Evolutionary conservation across 306 rosid genomes (phyloP).

Genomic region (Rosa multiflora): DNA sequence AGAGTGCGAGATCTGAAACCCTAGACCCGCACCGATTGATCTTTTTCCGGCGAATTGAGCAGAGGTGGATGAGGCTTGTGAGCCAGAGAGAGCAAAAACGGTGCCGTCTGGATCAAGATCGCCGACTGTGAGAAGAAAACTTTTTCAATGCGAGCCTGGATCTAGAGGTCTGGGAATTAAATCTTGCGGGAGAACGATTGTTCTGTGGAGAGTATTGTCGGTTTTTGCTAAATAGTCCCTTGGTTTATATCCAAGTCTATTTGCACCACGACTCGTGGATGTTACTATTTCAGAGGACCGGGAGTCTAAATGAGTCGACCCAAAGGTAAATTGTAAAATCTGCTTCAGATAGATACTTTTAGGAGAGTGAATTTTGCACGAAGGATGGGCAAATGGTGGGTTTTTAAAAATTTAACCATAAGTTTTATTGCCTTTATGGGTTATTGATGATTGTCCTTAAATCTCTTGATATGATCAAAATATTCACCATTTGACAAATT

Average conservation of each 20-base stretch:
- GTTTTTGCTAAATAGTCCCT: constrained; percentile 7
- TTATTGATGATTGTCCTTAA: too few relatives aligned
- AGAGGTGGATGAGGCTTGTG: constrained; percentile 2
- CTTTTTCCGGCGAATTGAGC: neutral
- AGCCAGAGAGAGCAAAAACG: constrained; percentile 14
- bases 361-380: too few relatives aligned
- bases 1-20: constrained; percentile 43
- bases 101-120: constrained; percentile 36
- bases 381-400: too few relatives aligned
- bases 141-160: neutral
- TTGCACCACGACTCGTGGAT: too few relatives aligned
- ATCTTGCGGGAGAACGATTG: neutral
- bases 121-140: neutral
- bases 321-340: too few relatives aligned
- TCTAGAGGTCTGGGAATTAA: constrained; percentile 3
- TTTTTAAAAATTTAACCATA: too few relatives aligned
- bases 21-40: constrained; percentile 25
- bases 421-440: too few relatives aligned
- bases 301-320: too few relatives aligned
- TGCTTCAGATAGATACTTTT: neutral
- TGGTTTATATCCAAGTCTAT: too few relatives aligned
- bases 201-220: neutral
- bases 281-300: too few relatives aligned
- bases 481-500: too few relatives aligned
- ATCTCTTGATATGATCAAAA: too few relatives aligned